Evolutionary conservation across 169 alveolate species (phyloP).

Genomic region (Plasmodium knowlesi): DNA sequence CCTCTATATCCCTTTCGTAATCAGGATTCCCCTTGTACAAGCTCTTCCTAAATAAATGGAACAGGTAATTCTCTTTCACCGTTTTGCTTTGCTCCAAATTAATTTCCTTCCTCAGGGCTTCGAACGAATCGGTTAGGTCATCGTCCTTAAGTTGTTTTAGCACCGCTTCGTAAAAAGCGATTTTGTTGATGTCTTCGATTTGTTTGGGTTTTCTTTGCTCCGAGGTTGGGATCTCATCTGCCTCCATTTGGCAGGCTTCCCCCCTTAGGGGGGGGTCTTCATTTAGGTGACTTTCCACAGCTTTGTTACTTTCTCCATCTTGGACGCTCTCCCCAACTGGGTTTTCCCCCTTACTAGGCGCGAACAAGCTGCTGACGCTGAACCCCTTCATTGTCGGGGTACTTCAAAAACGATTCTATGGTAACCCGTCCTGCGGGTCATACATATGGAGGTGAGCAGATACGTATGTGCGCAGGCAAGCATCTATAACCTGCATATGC

Average conservation of each 20-base stretch:
- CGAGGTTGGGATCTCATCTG: neutral
- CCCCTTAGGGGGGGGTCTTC: neutral
- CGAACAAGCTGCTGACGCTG: constrained; percentile 13
- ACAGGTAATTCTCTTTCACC: constrained; percentile 24
- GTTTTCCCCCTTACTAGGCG: neutral
- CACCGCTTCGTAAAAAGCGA: constrained; percentile 51
- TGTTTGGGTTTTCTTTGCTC: neutral
- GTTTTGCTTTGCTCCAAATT: constrained; percentile 35
- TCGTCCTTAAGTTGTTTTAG: constrained; percentile 54
- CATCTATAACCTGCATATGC: neutral
- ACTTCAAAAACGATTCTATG: neutral
- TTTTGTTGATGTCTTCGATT: constrained; percentile 19
- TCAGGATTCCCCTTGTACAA: neutral
- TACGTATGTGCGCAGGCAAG: neutral
- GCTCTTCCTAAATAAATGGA: constrained; percentile 8
- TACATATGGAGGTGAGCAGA: neutral
- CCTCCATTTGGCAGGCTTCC: neutral
- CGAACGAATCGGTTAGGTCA: constrained; percentile 27
- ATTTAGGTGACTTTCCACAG: neutral
- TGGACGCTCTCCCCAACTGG: neutral
- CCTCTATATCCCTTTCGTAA: neutral
- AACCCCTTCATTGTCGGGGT: constrained; percentile 26
- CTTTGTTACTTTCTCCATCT: neutral
- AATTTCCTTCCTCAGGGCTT: constrained; percentile 21
- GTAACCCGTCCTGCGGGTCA: neutral